Evolutionary conservation across 1,284 basidiomycete species (phyloP).

Genomic region (Trametes pubescens): DNA sequence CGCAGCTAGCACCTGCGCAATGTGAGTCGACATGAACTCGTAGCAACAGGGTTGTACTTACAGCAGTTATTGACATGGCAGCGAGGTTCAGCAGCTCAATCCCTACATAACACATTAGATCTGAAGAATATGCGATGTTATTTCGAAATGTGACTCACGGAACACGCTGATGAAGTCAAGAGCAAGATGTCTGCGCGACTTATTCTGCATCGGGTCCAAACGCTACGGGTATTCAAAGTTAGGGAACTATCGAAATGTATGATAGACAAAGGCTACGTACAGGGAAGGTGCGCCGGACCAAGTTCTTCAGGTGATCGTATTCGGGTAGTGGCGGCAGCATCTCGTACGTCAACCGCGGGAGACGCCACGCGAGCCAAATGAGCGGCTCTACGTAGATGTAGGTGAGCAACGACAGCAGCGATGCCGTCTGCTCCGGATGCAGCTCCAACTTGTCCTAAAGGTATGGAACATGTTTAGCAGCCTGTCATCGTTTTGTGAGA

Average conservation of each 20-base stretch:
- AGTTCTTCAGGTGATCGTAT: conserved; percentile 52
- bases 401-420: conserved; percentile 40
- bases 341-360: conserved; percentile 43
- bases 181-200: conserved; percentile 37
- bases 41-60: conserved; percentile 5
- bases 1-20: conserved; percentile 34
- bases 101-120: conserved; percentile 19
- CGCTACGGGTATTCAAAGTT: conserved; percentile 29
- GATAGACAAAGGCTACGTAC: conserved; percentile 27
- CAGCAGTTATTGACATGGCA: conserved; percentile 30
- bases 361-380: conserved; percentile 42
- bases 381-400: conserved; percentile 45
- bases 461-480: conserved; percentile 7
- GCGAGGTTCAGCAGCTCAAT: conserved; percentile 36
- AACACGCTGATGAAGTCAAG: conserved; percentile 40
- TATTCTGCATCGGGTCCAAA: conserved; percentile 41
- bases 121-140: neutral
- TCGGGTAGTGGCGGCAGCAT: conserved; percentile 55
- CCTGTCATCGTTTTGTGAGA: neutral
- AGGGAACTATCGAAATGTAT: neutral
- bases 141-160: conserved; percentile 22
- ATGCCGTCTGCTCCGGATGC: conserved; percentile 49
- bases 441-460: conserved; percentile 38
- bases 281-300: conserved; percentile 47
- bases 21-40: neutral